These are phyloP conservation scores for Boletus barrowsii DNA, from an alignment of 768 basidiomycete species.

Conservation along the genomic window DNA sequence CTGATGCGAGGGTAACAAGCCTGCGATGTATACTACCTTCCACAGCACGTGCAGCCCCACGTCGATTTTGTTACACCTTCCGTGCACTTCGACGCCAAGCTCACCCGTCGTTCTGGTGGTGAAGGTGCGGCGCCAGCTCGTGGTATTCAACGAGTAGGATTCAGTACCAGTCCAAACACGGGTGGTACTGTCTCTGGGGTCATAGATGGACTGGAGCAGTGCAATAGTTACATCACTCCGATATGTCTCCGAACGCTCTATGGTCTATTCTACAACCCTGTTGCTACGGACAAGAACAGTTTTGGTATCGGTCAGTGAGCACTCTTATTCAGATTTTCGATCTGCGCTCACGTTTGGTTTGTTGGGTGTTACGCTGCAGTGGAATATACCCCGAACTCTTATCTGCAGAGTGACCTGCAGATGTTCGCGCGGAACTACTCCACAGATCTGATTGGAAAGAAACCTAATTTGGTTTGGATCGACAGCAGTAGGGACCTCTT, in stretches of 20 bases:
- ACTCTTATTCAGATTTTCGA: neutral
- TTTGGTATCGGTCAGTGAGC: conserved; percentile 31
- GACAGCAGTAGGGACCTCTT: conserved; percentile 31
- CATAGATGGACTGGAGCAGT: conserved; percentile 13
- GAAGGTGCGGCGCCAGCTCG: neutral
- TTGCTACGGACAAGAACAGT: conserved; percentile 27
- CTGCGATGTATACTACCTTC: conserved; percentile 34
- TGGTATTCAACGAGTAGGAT: conserved; percentile 16
- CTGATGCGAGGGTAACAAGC: conserved; percentile 14
- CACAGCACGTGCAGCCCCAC: conserved; percentile 30
- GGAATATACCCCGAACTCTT: conserved; percentile 35
- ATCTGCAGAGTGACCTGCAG: conserved; percentile 27
- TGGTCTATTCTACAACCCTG: conserved; percentile 21
- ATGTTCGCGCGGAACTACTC: conserved; percentile 30
- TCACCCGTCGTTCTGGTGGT: conserved; percentile 17
- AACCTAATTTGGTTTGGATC: conserved; percentile 32
- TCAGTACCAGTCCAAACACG: conserved; percentile 15
- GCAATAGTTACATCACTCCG: conserved; percentile 30
- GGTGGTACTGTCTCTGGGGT: conserved; percentile 10
- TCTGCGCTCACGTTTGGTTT: neutral
- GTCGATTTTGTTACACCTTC: conserved; percentile 36
- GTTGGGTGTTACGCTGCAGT: conserved; percentile 15
- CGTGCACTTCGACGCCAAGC: conserved; percentile 31
- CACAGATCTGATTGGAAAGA: conserved; percentile 20
- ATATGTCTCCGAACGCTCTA: conserved; percentile 30